A percentile compares a stretch with the other conserved stretches of the same genome.
phyloP scores from a whole-genome alignment of 345 rosid species.

The Euphorbia lathyris region DNA sequence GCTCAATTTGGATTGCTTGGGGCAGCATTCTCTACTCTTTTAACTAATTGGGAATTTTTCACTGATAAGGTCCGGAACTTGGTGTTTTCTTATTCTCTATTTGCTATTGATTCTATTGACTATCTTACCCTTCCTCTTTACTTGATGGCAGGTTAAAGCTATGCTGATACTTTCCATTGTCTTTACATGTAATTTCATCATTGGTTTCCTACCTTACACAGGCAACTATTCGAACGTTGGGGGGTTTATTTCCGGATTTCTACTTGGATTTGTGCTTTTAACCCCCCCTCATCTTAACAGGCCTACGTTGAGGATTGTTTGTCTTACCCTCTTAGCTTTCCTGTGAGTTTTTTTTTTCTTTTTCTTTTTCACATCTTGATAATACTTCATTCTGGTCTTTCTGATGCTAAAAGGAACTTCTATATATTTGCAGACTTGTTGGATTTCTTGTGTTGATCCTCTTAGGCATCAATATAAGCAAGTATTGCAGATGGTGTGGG shows the following conservation, averaged over 20 bases:
- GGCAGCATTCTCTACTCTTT: conserved; percentile 64
- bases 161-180: conserved; percentile 43
- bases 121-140: conserved; percentile 16
- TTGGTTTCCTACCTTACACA: conserved; percentile 71
- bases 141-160: conserved; percentile 59
- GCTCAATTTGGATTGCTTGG: conserved; percentile 78
- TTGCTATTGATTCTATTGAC: conserved; percentile 14
- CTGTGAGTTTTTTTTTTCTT: conserved; percentile 45
- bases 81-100: not conserved
- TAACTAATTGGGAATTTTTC: conserved; percentile 63
- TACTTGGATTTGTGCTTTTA: conserved; percentile 67
- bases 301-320: conserved; percentile 57
- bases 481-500: conserved; percentile 65
- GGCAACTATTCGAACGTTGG: conserved; percentile 76
- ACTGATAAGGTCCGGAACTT: conserved; percentile 52
- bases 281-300: conserved; percentile 58
- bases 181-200: conserved; percentile 46
- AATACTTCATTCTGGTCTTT: conserved; percentile 3
- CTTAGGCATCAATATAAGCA: conserved; percentile 53
- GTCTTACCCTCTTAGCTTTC: conserved; percentile 47
- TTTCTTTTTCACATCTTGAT: not conserved
- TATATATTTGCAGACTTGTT: conserved; percentile 36
- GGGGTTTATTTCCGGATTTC: conserved; percentile 67
- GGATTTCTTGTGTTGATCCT: conserved; percentile 48
- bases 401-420: conserved; percentile 4